These are phyloP conservation scores for Xenoacremonium recifei DNA, from an alignment of 2,329 filamentous ascomycete genomes.

Conservation along the genomic window DNA sequence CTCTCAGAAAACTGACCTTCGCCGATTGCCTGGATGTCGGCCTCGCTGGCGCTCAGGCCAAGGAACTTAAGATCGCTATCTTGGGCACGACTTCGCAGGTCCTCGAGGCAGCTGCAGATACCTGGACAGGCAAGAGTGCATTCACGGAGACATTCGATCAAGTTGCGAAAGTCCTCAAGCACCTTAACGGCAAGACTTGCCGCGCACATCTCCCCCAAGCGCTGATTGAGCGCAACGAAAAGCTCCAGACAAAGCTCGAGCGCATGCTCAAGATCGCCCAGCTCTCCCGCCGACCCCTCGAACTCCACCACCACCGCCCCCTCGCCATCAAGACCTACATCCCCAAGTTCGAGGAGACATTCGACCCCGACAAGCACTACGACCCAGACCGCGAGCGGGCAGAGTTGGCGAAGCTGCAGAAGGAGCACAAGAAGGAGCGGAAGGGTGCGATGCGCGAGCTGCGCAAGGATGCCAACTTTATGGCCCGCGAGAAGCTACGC, in stretches of 20 bases:
- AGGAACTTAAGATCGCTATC: conserved; percentile 54
- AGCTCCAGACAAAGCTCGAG: conserved; percentile 45
- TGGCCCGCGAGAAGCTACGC: conserved; percentile 83
- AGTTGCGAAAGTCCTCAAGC: conserved; percentile 54
- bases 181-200: conserved; percentile 56
- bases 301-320: conserved; percentile 85
- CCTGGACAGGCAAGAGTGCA: conserved; percentile 71
- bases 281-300: conserved; percentile 71
- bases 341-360: conserved; percentile 94
- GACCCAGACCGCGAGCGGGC: conserved; percentile 90
- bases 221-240: conserved; percentile 40
- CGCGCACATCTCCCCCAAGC: conserved; percentile 47
- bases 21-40: conserved; percentile 50
- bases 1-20: conserved; percentile 55
- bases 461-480: conserved; percentile 91
- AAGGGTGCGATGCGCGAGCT: conserved; percentile 95
- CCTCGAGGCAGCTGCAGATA: conserved; percentile 64
- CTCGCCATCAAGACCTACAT: conserved; percentile 84
- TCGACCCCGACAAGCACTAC: conserved; percentile 95
- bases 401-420: conserved; percentile 78
- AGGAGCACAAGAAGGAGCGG: conserved; percentile 90
- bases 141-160: conserved; percentile 80
- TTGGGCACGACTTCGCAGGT: conserved; percentile 63
- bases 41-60: conserved; percentile 31
- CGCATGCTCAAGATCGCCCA: conserved; percentile 60